Percentiles rank a stretch among this genome's conserved stretches.
Evolutionary conservation across 768 basidiomycete species (phyloP).

Genomic region (Amanita subjunquillea): DNA sequence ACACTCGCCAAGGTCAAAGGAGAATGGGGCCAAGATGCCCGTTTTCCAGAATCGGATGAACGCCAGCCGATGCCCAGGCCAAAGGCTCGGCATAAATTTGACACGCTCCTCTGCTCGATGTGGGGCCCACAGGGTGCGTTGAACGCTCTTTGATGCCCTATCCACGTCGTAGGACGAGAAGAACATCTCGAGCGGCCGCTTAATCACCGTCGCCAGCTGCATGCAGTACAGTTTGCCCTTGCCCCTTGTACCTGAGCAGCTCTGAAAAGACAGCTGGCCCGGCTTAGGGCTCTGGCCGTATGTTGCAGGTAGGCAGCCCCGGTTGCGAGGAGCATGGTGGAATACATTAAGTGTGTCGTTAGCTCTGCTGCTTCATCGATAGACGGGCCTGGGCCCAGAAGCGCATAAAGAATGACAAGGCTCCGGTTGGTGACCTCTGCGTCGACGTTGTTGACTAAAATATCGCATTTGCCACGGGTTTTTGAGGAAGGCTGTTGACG

Average conservation of each 20-base stretch:
- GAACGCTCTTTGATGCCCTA: constrained; percentile 19
- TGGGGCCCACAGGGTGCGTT: constrained; percentile 22
- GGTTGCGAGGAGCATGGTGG: constrained; percentile 22
- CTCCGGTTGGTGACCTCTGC: constrained; percentile 14
- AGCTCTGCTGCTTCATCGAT: constrained; percentile 32
- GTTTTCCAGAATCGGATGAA: constrained; percentile 26
- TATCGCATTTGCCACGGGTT: constrained; percentile 13
- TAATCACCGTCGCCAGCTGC: constrained; percentile 25
- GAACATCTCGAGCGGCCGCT: constrained; percentile 28
- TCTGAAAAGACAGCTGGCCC: constrained; percentile 27
- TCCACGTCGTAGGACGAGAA: constrained; percentile 18
- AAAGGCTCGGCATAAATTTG: constrained; percentile 25
- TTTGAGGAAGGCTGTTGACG: constrained; percentile 15
- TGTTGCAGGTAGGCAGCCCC: constrained; percentile 25
- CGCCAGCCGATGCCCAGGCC: constrained; percentile 29
- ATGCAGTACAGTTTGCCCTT: constrained; percentile 23
- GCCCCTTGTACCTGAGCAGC: constrained; percentile 23
- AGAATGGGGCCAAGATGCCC: constrained; percentile 28
- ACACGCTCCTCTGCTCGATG: constrained; percentile 31
- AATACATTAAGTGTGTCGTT: constrained; percentile 32
- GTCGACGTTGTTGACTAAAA: constrained; percentile 15
- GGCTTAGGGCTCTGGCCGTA: constrained; percentile 21
- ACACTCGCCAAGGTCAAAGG: constrained; percentile 21
- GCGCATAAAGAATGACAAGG: constrained; percentile 15
- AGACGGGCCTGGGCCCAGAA: constrained; percentile 21